These are phyloP conservation scores for Sporothrix pseudoabietina DNA, from an alignment of 2,329 filamentous ascomycete genomes.

Conservation along the genomic window DNA sequence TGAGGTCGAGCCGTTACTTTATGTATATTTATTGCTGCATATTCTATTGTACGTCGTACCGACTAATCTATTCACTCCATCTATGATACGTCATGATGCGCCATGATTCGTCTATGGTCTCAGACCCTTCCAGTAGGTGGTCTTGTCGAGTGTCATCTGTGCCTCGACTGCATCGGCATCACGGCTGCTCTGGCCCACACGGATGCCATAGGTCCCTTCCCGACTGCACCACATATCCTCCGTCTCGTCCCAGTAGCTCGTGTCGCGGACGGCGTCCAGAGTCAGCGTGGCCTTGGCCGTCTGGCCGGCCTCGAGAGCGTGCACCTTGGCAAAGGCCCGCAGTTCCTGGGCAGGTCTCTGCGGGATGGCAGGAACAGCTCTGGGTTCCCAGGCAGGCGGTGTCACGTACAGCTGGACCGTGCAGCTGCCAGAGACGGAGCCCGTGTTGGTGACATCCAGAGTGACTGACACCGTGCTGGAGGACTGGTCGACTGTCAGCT, in stretches of 20 bases:
- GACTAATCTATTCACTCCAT: neutral
- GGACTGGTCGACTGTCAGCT: constrained; percentile 43
- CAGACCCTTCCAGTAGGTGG: constrained; percentile 1
- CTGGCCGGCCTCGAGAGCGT: constrained; percentile 23
- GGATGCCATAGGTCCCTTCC: constrained; percentile 22
- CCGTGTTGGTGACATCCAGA: constrained; percentile 49
- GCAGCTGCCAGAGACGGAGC: constrained; percentile 52
- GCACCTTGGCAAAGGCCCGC: constrained; percentile 62
- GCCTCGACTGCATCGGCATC: neutral
- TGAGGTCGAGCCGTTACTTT: neutral
- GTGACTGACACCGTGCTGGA: constrained; percentile 41
- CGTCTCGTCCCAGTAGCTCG: constrained; percentile 32
- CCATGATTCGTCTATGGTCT: neutral
- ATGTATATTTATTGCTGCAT: too few species aligned
- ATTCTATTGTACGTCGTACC: neutral
- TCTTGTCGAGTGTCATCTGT: neutral
- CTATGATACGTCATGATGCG: too few species aligned
- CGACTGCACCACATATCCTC: constrained; percentile 26
- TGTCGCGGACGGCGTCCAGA: constrained; percentile 17
- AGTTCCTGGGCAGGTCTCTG: constrained; percentile 55
- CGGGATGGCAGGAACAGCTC: constrained; percentile 36
- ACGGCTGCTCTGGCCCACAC: constrained; percentile 18
- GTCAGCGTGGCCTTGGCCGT: neutral
- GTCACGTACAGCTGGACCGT: constrained; percentile 58
- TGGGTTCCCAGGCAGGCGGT: neutral